Base-by-base conservation (phyloP, 2,329 filamentous ascomycete genomes). In the Hysterium pulicare region DNA sequence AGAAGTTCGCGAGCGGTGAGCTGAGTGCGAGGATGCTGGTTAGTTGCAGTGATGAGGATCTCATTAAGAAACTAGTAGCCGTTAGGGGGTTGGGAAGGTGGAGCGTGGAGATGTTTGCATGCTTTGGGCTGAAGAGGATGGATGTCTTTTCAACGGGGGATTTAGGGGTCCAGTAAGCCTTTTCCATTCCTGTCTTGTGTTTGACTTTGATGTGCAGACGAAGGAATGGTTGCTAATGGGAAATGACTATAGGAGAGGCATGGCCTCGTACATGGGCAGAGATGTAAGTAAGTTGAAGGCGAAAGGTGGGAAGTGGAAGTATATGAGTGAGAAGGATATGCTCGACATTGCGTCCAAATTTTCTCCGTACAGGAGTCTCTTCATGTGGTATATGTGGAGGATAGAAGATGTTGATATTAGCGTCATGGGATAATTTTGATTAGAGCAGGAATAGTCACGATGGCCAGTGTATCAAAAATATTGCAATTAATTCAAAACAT, bases 351-450 rank as follows among this genome's bases (percentile, higher is more conserved):
- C 88, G 10, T 86, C 84, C 44, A 81, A 76, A 60, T 98, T 95
- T 66, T 77, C 78, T 44, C 93, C 91, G 3, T 97, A 95, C 68
- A 75, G 82, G 79, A 93, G 85, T 56, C 64, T 96, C 33, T 95
- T 95, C 59, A 96, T 96, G 90, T 96, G 90, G 90, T 95, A 95
- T 64, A 95, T 95, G 87, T 96, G 91, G 90, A 76, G 85, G 45
- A 82, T 91, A 9, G 86, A 85, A 61, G 82, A 89, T 60, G 88
- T 89, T 3, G 86, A 94, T 65, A 70, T 90, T 17, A 69, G 70
- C 20, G 75, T 76, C 33, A 58, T 81, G 53, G 53, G 63, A 39
- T 54, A 46, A 38, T 34, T 23, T 11, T 57, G 33, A 50, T 20
- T 28, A 28, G 24, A 28, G 7, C 24, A 28, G 8, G 24, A 28